These are phyloP conservation scores for Nephromyces sp. DNA, from an alignment of 169 alveolate species.

Conservation along the genomic window DNA sequence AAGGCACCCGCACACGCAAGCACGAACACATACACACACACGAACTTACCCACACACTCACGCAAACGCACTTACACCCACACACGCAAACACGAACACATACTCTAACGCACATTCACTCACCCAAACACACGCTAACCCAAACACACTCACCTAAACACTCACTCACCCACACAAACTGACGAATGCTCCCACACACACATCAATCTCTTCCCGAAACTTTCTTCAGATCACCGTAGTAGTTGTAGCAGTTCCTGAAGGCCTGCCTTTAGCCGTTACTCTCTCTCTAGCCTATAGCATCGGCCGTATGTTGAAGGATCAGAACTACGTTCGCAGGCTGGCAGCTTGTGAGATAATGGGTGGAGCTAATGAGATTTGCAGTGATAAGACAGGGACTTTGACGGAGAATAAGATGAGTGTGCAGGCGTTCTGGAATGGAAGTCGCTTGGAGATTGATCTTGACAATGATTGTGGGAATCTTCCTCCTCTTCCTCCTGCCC, in stretches of 20 bases:
- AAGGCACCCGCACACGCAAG: too few species aligned
- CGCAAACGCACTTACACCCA: too few species aligned
- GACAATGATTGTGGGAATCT: too few species aligned
- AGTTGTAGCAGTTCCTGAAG: conserved; percentile 79
- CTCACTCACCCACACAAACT: conserved; percentile 6
- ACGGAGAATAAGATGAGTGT: conserved; percentile 76
- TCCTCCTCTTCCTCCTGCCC: too few species aligned
- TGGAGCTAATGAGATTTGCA: conserved; percentile 75
- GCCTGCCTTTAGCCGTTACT: conserved; percentile 80
- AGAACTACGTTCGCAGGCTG: conserved; percentile 41
- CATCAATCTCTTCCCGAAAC: conserved; percentile 42
- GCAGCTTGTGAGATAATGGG: conserved; percentile 88
- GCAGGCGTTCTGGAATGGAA: conserved; percentile 14
- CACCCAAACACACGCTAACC: too few species aligned
- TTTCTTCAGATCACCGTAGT: conserved; percentile 51
- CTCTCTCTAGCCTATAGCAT: conserved; percentile 65
- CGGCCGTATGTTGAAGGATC: conserved; percentile 29
- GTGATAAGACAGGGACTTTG: conserved; percentile 85
- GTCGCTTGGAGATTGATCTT: background rate
- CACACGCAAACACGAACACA: too few species aligned
- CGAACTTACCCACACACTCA: too few species aligned
- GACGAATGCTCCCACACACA: conserved; percentile 11
- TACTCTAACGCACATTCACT: too few species aligned
- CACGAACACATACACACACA: too few species aligned
- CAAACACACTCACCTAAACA: background rate